Percentiles rank a stretch among this genome's conserved stretches.
Evolutionary conservation across 164 flowering plant species (phyloP).

Genomic region (Vitis labrusca): DNA sequence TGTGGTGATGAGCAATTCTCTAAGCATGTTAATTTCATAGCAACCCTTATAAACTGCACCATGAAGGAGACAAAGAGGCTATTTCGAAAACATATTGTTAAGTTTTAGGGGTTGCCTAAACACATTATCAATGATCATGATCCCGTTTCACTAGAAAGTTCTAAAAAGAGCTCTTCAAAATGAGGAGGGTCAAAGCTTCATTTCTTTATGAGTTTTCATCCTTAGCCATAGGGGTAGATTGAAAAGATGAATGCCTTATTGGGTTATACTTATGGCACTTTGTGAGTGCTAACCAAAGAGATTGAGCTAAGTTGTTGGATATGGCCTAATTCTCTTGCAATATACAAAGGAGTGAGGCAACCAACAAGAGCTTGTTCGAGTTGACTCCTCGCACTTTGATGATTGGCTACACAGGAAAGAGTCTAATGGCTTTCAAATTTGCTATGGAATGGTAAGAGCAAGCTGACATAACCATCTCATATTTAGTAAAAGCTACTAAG

Average conservation of each 20-base stretch:
- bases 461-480: too few species aligned
- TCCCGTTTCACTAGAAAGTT: not conserved
- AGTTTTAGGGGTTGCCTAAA: not conserved
- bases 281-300: not conserved
- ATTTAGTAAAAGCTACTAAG: too few species aligned
- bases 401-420: too few species aligned
- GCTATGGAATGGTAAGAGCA: too few species aligned
- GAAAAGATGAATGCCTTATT: not conserved
- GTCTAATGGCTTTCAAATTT: too few species aligned
- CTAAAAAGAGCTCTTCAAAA: not conserved
- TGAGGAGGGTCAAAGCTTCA: not conserved
- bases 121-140: constrained; percentile 2
- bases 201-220: not conserved
- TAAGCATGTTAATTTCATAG: constrained; percentile 9
- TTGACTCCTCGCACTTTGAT: too few species aligned
- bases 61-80: not conserved
- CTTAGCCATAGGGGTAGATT: not conserved
- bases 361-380: constrained; percentile 1
- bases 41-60: not conserved
- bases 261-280: not conserved
- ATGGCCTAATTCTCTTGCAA: not conserved
- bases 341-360: not conserved
- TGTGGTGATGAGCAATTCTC: constrained; percentile 11
- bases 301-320: constrained; percentile 3
- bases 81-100: constrained; percentile 6